Evolutionary conservation across 2,329 filamentous ascomycete species (phyloP), one percentile per base, ranked within the genome.

Genomic region (Dothideomycetes sp.): DNA sequence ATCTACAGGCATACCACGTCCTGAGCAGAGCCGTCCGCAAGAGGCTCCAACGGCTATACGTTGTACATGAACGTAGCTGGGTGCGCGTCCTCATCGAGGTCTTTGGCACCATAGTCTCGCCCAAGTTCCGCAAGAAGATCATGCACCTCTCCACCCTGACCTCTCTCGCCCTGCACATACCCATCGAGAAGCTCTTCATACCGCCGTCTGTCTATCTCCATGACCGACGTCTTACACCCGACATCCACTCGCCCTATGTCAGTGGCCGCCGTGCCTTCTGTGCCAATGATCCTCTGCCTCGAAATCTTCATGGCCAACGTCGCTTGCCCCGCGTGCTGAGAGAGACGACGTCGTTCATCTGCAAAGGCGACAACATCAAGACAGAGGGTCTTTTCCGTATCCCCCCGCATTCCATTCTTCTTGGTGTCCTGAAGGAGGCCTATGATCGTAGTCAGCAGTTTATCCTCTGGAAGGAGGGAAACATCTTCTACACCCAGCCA

Each of bases 41-140:
- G 60, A 62, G 69, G 44, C 60, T 76, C 43, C 67, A 72, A 52
- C 68, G 64, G 51, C 59, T 76, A 29, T 75, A 73, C 54, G 71
- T 76, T 51, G 72, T 75, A 39, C 71, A 75, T 52, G 71, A 74
- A 51, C 65, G 70, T 42, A 70, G 67, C 18, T 76, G 71, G 71
- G 69, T 75, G 23, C 57, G 71, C 41, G 70, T 74, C 30, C 56
- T 75, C 47, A 63, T 73, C 15, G 70, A 73, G 51, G 66, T 74
- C 42, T 71, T 75, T 54, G 71, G 69, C 3, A 73, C 70, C 18
- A 68, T 76, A 37, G 70, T 73, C 15, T 73, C 69, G 45, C 69
- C 69, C 23, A 76, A 76, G 51, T 74, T 74, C 50, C 60, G 69
- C 53, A 64, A 69, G 52, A 76, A 76, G 60, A 71, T 74, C 30